Evolutionary conservation across 176 grass and related monocot species (phyloP), one percentile per base, ranked within the genome.

Genomic region (Eragrostis curvula): DNA sequence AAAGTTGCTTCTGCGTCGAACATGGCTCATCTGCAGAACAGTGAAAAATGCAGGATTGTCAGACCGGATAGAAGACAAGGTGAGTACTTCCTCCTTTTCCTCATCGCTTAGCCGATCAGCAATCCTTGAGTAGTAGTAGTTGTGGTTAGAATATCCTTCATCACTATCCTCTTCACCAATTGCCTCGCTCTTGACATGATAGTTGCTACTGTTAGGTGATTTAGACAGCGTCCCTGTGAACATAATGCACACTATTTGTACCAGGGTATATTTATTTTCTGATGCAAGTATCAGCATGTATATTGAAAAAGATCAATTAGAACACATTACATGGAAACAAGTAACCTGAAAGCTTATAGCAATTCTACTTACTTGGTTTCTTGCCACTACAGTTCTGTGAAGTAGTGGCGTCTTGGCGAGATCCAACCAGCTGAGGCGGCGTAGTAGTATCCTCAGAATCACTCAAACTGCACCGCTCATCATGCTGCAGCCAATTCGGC

Each of bases 11-110:
- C 0, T 73, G 67, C 5, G 7, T 7, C 29, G 48, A 21, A 71
- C 15, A 53, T 85, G 79, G 8, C 2, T 40, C 21, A 0, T 50
- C 23, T 80, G 41, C 4, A 89, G 40, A 74, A 92, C 60, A 51
- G 47, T 81, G 17, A 89, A 7, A 79, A 89, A 89, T 28, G 62
- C 79, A 13, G 90, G 74, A 79, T 92, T 92, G 57, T 42, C 68
- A 0, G 51, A 21, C 51, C 17, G 32, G 49, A 84, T 56, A 15
- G 49, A 36, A 84, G 58, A 36, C 36, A 87, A 55, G 13, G 59
- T 68, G 6, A 40, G 3, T 60, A 87, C 77, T 24, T 83, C 36
- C 39, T 20, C 28, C 17, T 29, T 74, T 45, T 80, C 83, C 8
- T 81, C 45, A 44, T 78, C 77, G 0, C 0, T 47, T 55, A 60